Evolutionary conservation across 768 basidiomycete species (phyloP).

Genomic region (Boletus reticuloceps): DNA sequence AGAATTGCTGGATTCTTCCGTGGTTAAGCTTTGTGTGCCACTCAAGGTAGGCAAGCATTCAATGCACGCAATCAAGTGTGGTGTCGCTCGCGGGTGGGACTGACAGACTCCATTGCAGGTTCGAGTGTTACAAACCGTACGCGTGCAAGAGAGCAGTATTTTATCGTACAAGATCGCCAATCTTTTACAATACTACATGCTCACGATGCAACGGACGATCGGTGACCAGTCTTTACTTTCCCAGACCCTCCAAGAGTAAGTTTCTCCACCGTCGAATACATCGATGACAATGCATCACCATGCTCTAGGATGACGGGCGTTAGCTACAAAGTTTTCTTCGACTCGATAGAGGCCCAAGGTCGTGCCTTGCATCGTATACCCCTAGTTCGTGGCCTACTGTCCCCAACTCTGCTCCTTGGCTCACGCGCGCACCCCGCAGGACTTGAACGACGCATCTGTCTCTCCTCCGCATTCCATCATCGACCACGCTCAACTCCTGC

Average conservation of each 20-base stretch:
- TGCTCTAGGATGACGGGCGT: conserved; percentile 67
- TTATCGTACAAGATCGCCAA: conserved; percentile 92
- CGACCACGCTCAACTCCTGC: conserved; percentile 79
- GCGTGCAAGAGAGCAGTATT: conserved; percentile 91
- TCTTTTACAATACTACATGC: conserved; percentile 89
- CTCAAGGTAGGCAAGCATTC: conserved; percentile 57
- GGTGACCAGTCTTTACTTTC: conserved; percentile 81
- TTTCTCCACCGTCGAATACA: neutral
- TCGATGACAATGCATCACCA: neutral
- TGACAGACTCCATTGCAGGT: conserved; percentile 42
- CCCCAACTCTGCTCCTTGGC: neutral
- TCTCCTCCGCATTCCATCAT: conserved; percentile 76
- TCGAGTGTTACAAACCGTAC: conserved; percentile 90
- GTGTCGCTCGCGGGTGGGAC: neutral
- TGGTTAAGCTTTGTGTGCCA: conserved; percentile 85
- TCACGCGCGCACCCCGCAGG: conserved; percentile 35
- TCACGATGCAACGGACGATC: conserved; percentile 91
- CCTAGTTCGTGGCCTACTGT: conserved; percentile 40
- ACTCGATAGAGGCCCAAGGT: conserved; percentile 83
- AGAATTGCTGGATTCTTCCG: conserved; percentile 75
- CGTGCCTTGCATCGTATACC: conserved; percentile 55
- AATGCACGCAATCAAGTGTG: neutral
- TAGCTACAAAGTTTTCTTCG: conserved; percentile 84
- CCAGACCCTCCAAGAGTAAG: conserved; percentile 76
- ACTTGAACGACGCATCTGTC: conserved; percentile 65